Conservation (phyloP, 1,284 basidiomycete genomes). For the Ganoderma sp. region DNA sequence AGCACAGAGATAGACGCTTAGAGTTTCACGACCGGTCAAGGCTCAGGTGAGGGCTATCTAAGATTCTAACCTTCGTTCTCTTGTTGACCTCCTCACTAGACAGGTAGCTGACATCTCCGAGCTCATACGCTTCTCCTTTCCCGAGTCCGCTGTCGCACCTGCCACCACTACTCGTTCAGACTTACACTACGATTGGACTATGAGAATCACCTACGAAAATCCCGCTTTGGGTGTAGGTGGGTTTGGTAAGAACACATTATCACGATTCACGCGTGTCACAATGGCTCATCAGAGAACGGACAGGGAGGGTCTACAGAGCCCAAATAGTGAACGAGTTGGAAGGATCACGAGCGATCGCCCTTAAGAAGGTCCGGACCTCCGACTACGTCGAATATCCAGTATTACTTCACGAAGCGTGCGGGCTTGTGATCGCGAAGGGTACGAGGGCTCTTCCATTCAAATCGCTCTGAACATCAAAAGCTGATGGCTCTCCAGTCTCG, state of each 20-base stretch:
- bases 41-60: too few relatives aligned
- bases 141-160: too few relatives aligned
- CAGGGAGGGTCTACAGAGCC: neutral
- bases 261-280: neutral
- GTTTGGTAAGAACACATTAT: neutral
- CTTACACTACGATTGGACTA: neutral
- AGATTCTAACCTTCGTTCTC: too few relatives aligned
- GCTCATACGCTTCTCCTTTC: too few relatives aligned
- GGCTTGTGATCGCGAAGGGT: neutral
- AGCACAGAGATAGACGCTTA: too few relatives aligned
- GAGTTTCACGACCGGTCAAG: too few relatives aligned
- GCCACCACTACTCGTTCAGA: too few relatives aligned
- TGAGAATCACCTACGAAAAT: neutral
- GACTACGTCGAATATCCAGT: neutral
- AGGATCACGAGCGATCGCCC: neutral
- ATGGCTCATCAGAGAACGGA: neutral
- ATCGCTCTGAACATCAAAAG: neutral
- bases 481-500: neutral
- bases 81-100: too few relatives aligned
- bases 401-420: slow-evolving; percentile 1
- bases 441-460: neutral
- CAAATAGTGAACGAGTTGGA: neutral
- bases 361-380: neutral
- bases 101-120: too few relatives aligned
- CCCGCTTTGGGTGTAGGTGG: neutral